phyloP scores from a whole-genome alignment of 306 rosid genomes.

The Nissolia schottii region DNA sequence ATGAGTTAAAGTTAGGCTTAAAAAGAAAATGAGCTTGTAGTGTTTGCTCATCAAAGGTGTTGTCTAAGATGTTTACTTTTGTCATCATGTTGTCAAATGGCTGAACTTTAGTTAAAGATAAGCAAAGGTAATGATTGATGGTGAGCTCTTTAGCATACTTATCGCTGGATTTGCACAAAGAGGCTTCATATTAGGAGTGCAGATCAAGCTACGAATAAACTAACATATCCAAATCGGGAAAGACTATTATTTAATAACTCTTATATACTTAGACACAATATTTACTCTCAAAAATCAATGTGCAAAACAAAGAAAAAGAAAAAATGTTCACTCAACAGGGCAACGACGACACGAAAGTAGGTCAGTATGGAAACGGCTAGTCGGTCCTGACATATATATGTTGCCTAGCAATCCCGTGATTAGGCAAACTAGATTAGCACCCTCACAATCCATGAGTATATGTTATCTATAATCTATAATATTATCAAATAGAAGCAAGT shows the following conservation, averaged over 20 bases:
- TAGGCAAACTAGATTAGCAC: neutral
- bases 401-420: slow-evolving; percentile 1
- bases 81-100: slow-evolving; percentile 16
- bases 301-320: neutral
- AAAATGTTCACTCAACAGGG: neutral
- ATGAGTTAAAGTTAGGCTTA: too few species aligned
- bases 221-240: neutral
- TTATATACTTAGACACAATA: neutral
- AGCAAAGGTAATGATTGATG: neutral
- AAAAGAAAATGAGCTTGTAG: too few species aligned
- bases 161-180: slow-evolving; percentile 17
- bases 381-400: slow-evolving; percentile 12
- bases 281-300: neutral
- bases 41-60: slow-evolving; percentile 10
- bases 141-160: slow-evolving; percentile 19
- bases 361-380: neutral
- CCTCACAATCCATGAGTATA: neutral
- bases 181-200: slow-evolving; percentile 30
- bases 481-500: neutral
- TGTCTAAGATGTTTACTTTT: neutral
- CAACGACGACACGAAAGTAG: neutral
- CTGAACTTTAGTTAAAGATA: slow-evolving; percentile 25
- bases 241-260: too few species aligned
- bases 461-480: too few species aligned
- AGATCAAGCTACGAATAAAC: slow-evolving; percentile 39